phyloP scores from a whole-genome alignment of 371 early-diverging fungal species.

The Cokeromyces recurvatus region DNA sequence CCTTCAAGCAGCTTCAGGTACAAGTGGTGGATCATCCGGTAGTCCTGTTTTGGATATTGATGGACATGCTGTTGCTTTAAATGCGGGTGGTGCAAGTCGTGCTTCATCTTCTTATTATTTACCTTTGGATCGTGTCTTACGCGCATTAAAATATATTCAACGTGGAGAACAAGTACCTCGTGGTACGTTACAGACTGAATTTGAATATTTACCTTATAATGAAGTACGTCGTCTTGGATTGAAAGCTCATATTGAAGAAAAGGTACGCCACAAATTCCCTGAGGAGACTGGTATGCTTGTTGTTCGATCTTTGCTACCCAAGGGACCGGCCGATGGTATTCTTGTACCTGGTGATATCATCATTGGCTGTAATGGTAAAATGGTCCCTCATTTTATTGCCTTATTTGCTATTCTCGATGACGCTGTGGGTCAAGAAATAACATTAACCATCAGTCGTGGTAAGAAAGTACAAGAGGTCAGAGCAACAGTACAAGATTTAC shows the following conservation, averaged over 20 bases:
- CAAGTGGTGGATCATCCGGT: conserved; percentile 66
- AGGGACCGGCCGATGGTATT: conserved; percentile 63
- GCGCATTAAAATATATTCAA: conserved; percentile 57
- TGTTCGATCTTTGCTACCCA: conserved; percentile 62
- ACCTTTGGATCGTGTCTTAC: conserved; percentile 33
- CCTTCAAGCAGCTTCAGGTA: conserved; percentile 65
- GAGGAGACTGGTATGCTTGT: conserved; percentile 72
- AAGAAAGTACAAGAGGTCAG: conserved; percentile 44
- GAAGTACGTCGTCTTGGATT: conserved; percentile 63
- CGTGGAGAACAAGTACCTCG: conserved; percentile 58
- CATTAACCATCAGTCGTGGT: conserved; percentile 71
- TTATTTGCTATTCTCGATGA: conserved; percentile 67
- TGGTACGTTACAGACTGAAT: conserved; percentile 78
- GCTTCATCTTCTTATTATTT: conserved; percentile 61
- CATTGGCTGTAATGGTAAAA: conserved; percentile 55
- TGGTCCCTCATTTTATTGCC: conserved; percentile 68
- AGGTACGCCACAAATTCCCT: conserved; percentile 53
- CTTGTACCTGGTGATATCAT: conserved; percentile 78
- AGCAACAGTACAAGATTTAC: conserved; percentile 74
- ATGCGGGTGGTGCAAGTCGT: conserved; percentile 62
- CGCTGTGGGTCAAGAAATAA: conserved; percentile 54
- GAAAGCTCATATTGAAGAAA: conserved; percentile 53
- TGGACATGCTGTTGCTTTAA: conserved; percentile 67
- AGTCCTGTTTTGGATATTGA: conserved; percentile 67
- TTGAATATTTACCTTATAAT: conserved; percentile 61